These are phyloP conservation scores for Saturnispora sanitii DNA, from an alignment of 805 yeast genomes.

Conservation along the genomic window DNA sequence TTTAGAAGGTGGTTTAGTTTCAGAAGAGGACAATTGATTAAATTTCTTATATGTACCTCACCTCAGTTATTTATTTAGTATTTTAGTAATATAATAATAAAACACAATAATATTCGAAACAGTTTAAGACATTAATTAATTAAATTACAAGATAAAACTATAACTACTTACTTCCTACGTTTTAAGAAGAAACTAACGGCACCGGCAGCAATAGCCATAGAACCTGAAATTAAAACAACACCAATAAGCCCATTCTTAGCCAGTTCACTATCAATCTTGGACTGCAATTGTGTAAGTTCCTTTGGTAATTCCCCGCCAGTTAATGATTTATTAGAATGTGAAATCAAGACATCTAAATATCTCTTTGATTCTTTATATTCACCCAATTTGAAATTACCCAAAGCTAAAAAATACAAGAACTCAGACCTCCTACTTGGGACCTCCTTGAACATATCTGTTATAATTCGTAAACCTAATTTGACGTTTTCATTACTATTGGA, in stretches of 20 bases:
- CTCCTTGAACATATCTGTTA: conserved; percentile 61
- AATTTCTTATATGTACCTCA: too few relatives aligned
- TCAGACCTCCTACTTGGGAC: conserved; percentile 82
- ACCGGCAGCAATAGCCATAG: conserved; percentile 72
- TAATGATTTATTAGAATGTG: conserved; percentile 81
- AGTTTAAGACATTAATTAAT: neutral
- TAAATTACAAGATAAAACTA: too few relatives aligned
- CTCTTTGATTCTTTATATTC: conserved; percentile 80
- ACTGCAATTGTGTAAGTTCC: conserved; percentile 34
- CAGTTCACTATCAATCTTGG: conserved; percentile 73
- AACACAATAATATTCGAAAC: neutral
- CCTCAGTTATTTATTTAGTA: too few relatives aligned
- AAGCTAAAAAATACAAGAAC: conserved; percentile 74
- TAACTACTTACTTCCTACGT: conserved; percentile 4
- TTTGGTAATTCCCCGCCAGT: conserved; percentile 28
- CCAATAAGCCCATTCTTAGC: conserved; percentile 86
- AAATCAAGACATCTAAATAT: conserved; percentile 67
- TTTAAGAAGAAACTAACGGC: conserved; percentile 14
- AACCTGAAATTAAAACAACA: conserved; percentile 77
- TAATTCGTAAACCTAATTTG: conserved; percentile 66
- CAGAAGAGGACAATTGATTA: conserved; percentile 9
- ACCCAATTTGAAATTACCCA: conserved; percentile 83
- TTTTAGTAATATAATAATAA: neutral
- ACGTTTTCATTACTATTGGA: conserved; percentile 54
- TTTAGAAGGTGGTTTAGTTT: conserved; percentile 57